phyloP scores from a whole-genome alignment of 441 rosid genomes.

The Gossypium trilobum region DNA sequence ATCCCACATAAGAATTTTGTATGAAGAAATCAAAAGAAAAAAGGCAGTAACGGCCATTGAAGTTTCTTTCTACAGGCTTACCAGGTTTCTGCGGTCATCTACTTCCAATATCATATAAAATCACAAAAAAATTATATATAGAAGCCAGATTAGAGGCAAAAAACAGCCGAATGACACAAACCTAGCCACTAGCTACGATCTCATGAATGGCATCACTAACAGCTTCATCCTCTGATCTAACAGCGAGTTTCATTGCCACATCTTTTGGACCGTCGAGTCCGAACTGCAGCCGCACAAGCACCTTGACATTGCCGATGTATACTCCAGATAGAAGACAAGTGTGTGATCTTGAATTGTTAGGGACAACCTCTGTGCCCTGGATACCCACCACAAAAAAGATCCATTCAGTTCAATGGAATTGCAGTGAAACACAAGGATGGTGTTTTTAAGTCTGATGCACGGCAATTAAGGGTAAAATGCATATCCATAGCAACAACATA shows the following conservation, averaged over 20 bases:
- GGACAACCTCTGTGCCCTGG: slow-evolving; percentile 80
- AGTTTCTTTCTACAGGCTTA: slow-evolving; percentile 16
- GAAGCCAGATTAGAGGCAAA: not conserved
- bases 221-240: slow-evolving; percentile 70
- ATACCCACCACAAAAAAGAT: slow-evolving; percentile 1
- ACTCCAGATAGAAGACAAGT: slow-evolving; percentile 77
- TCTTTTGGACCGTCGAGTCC: slow-evolving; percentile 74
- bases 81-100: slow-evolving; percentile 15
- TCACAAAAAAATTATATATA: not conserved
- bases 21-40: not conserved
- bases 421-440: not conserved
- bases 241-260: slow-evolving; percentile 80
- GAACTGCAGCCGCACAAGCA: slow-evolving; percentile 69
- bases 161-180: not conserved
- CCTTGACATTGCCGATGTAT: slow-evolving; percentile 73
- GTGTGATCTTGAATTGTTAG: slow-evolving; percentile 89
- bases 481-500: not conserved
- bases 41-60: not conserved
- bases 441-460: not conserved
- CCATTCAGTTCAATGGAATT: not conserved
- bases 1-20: slow-evolving; percentile 2
- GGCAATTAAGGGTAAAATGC: not conserved
- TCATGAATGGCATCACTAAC: slow-evolving; percentile 79
- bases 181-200: slow-evolving; percentile 75
- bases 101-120: slow-evolving; percentile 9